Evolutionary conservation across 2,329 filamentous ascomycete species (phyloP).

Genomic region (Alternaria sp.): DNA sequence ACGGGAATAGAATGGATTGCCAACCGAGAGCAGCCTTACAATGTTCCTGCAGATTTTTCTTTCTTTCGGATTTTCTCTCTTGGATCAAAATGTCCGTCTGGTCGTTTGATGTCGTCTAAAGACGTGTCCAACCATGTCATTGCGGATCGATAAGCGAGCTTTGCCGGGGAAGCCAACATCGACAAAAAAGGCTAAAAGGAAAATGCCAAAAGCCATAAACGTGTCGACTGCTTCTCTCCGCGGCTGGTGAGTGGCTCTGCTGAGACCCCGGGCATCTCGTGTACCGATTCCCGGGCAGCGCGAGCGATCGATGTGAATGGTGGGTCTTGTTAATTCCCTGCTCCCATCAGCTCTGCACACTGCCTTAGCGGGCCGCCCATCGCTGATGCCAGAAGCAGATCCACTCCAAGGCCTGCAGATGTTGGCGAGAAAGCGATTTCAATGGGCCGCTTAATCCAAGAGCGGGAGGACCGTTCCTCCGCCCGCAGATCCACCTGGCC

Average conservation of each 20-base stretch:
- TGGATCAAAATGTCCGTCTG: background rate
- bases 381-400: slow-evolving; percentile 15
- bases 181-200: background rate
- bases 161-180: background rate
- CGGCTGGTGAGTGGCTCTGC: background rate
- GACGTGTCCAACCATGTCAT: background rate
- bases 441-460: slow-evolving; percentile 6
- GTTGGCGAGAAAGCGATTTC: slow-evolving; percentile 5
- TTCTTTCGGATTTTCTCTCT: background rate
- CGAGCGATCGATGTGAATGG: slow-evolving; percentile 1
- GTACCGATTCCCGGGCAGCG: background rate
- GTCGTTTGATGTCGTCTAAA: background rate
- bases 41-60: background rate
- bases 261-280: background rate
- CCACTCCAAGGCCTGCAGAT: slow-evolving; percentile 6
- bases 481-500: slow-evolving; percentile 7
- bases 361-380: slow-evolving; percentile 9
- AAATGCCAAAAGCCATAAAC: background rate
- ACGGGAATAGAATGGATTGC: background rate
- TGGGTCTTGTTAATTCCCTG: background rate
- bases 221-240: background rate
- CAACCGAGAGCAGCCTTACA: background rate
- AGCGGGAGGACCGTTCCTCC: slow-evolving; percentile 16
- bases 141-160: slow-evolving; percentile 9
- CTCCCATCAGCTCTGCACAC: slow-evolving; percentile 4